A percentile compares a stretch with the other conserved stretches of the same genome.
phyloP scores from a whole-genome alignment of 169 alveolate species.

The Plasmodium billcollinsi region DNA sequence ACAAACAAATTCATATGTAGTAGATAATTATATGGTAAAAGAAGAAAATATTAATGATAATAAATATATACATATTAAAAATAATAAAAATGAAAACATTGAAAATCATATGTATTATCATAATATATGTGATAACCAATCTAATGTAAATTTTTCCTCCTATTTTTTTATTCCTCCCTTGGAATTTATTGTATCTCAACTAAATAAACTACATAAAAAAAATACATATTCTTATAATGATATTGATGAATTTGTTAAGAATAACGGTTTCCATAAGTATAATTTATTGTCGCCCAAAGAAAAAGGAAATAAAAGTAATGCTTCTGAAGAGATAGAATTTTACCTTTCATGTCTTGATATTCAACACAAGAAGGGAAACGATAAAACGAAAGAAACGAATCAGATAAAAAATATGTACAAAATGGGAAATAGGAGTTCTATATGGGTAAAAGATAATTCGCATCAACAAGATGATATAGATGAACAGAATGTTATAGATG shows the following conservation, averaged over 20 bases:
- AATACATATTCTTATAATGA: background rate
- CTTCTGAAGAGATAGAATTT: too few species aligned
- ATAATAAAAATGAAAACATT: slow-evolving; percentile 2
- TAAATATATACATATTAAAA: background rate
- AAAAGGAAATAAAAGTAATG: too few species aligned
- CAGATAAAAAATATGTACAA: too few species aligned
- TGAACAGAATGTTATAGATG: too few species aligned
- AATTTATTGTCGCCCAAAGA: background rate
- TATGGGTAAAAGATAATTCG: too few species aligned
- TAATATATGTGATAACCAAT: background rate
- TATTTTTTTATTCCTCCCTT: slow-evolving; percentile 74
- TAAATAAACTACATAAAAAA: slow-evolving; percentile 13
- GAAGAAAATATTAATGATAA: background rate
- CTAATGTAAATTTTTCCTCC: slow-evolving; percentile 17
- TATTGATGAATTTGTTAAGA: slow-evolving; percentile 23
- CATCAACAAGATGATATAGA: too few species aligned
- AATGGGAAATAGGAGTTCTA: too few species aligned
- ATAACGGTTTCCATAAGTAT: slow-evolving; percentile 19
- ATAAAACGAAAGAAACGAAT: too few species aligned
- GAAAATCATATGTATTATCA: background rate
- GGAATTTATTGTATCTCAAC: slow-evolving; percentile 65
- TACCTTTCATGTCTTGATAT: too few species aligned
- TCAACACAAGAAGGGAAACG: too few species aligned
- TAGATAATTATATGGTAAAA: background rate
- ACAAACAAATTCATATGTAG: background rate